These are phyloP conservation scores for Cymbopogon citratus DNA, from an alignment of 176 grass and related monocot species.

Conservation along the genomic window DNA sequence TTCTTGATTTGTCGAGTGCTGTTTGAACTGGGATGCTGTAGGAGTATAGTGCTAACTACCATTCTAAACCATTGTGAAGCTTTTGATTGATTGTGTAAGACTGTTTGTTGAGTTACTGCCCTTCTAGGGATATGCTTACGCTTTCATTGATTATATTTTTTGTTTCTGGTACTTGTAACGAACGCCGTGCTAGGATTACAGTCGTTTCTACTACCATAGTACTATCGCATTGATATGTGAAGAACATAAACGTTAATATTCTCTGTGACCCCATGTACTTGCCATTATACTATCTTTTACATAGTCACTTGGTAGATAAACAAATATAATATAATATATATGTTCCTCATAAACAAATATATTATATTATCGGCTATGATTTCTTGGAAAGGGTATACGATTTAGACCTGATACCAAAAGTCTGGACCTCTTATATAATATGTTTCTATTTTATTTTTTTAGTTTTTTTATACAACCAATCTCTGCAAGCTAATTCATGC, in stretches of 20 bases:
- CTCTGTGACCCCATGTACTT: not conserved
- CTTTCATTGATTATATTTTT: not conserved
- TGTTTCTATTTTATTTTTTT: not conserved
- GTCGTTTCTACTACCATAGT: too few species aligned
- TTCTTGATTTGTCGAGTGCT: not conserved
- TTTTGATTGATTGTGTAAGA: slow-evolving; percentile 1
- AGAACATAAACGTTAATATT: not conserved
- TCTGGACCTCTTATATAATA: not conserved
- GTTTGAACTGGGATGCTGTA: not conserved
- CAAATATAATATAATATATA: not conserved
- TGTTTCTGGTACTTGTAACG: not conserved
- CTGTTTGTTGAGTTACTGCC: not conserved
- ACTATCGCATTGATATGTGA: too few species aligned
- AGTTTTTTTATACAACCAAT: not conserved
- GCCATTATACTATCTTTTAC: too few species aligned
- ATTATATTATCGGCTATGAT: not conserved
- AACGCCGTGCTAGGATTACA: not conserved
- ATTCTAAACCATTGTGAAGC: not conserved
- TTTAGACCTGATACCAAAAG: not conserved
- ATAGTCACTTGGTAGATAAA: slow-evolving; percentile 7
- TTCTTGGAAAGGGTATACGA: not conserved
- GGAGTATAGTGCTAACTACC: not conserved
- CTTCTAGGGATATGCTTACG: not conserved
- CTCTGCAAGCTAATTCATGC: slow-evolving; percentile 16
- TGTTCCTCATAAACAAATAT: not conserved